Evolutionary conservation across 345 rosid genomes (phyloP), one percentile per base, ranked within the genome.

Genomic region (Linum trigynum): DNA sequence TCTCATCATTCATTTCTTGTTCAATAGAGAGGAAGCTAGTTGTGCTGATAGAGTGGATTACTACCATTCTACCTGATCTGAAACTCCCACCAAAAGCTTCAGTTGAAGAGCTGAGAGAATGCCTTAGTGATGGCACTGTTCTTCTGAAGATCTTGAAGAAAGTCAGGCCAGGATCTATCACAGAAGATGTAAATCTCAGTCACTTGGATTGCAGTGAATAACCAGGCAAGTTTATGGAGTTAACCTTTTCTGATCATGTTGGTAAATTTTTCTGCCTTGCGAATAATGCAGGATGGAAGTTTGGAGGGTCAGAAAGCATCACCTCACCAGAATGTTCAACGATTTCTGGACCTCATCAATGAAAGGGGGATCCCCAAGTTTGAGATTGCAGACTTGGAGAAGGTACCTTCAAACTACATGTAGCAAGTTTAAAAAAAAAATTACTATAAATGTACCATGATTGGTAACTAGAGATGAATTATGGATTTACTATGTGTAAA

Each of bases 361-460:
- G 83, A 86, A 45, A 11, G 84, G 76, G 89, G 88, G 69, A 75
- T 88, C 55, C 86, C 90, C 17, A 75, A 76, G 63, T 88, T 92
- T 69, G 85, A 86, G 62, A 65, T 78, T 43, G 73, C 83, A 38
- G 91, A 92, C 69, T 75, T 92, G 63, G 85, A 90, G 74, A 89
- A 86, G 98, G 98, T 92, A 82, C 17, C n/a, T 40, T 4, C 35
- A 57, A 5, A 23, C 38, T 43, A 39, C 1, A 57, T 41, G 35
- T 51, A 59, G 32, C 32, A 23, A 23, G 32, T 23, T 23, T n/a
- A n/a, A 23, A 23, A 23, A 23, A 23, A 23, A 23, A 0, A 0
- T 23, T 23, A 23, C 32, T 23, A 1, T 23, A 23, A 23, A 23
- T 23, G 32, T 23, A 23, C 32, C 32, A 23, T 23, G 32, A 23